Conservation (phyloP, 768 basidiomycete genomes). For the button mushroom (Agaricus bisporus) region DNA sequence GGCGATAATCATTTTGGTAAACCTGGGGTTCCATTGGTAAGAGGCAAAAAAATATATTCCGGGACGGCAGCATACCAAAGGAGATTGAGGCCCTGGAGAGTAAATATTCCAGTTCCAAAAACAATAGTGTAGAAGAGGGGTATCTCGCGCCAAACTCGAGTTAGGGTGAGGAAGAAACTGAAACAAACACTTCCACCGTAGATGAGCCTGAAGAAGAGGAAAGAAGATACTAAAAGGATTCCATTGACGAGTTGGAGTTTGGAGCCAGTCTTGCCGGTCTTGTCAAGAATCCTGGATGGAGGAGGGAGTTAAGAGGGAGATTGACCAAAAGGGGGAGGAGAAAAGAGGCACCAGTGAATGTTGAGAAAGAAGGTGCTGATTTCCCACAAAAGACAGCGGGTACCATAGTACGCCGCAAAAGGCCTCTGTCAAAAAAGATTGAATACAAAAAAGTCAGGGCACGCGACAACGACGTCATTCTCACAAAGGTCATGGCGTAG, state of each 20-base stretch:
- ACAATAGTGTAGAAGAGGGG: conserved; percentile 43
- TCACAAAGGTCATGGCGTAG: conserved; percentile 65
- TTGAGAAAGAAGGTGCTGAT: conserved; percentile 83
- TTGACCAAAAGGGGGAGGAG: background rate
- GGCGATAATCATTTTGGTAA: conserved; percentile 66
- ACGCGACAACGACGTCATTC: conserved; percentile 16
- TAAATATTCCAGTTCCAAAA: conserved; percentile 53
- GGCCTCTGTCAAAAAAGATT: conserved; percentile 38
- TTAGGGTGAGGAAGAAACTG: conserved; percentile 58
- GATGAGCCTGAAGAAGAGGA: conserved; percentile 64
- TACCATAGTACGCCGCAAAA: conserved; percentile 74
- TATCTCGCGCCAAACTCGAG: conserved; percentile 46
- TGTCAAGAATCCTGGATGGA: conserved; percentile 63
- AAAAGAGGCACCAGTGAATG: conserved; percentile 65
- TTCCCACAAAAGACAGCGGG: conserved; percentile 82
- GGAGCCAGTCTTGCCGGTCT: conserved; percentile 65
- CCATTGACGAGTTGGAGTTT: conserved; percentile 70
- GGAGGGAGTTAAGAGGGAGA: background rate
- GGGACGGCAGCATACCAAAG: conserved; percentile 53
- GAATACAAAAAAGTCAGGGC: background rate
- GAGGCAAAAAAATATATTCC: background rate
- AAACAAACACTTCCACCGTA: conserved; percentile 62
- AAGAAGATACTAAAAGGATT: conserved; percentile 53
- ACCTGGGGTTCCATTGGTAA: conserved; percentile 35
- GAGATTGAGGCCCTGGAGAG: conserved; percentile 71